Percentiles rank a stretch among this genome's conserved stretches.
Conservation (phyloP, 176 grass and related monocot genomes). For the Tuctoria greenei region DNA sequence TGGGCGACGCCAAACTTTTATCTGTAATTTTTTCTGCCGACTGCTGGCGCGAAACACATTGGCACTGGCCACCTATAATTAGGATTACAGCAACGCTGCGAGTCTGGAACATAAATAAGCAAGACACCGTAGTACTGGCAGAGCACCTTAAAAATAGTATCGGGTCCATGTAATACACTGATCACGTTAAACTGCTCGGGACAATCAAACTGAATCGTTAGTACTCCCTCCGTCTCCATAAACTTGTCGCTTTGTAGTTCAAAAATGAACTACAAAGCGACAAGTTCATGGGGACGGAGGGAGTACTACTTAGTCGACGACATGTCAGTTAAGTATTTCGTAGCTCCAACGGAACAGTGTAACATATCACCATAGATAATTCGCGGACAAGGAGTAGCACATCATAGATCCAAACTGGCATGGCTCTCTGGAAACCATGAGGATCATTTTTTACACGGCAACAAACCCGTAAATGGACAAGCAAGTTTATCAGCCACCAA, state of each 20-base stretch:
- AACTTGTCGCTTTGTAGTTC: no score
- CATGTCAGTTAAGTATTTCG: slow-evolving; percentile 45
- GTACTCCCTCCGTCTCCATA: no score
- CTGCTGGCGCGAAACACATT: no score
- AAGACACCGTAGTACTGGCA: no score
- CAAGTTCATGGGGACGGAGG: no score
- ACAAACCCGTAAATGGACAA: slow-evolving; percentile 58
- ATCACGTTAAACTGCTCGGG: neutral
- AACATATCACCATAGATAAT: slow-evolving; percentile 32
- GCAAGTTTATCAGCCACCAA: slow-evolving; percentile 46
- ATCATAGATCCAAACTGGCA: slow-evolving; percentile 50
- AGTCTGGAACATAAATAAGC: no score
- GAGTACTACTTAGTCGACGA: no score
- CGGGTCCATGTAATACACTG: neutral
- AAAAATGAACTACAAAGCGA: no score
- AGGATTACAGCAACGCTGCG: no score
- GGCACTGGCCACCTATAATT: no score
- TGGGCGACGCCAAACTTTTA: slow-evolving; percentile 63
- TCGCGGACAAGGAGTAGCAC: slow-evolving; percentile 36
- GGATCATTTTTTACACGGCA: slow-evolving; percentile 44
- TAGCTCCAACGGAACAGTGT: slow-evolving; percentile 14
- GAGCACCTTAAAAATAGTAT: neutral
- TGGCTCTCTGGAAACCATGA: slow-evolving; percentile 30
- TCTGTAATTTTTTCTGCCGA: no score
- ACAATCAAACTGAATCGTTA: neutral